Conservation (phyloP, 139 green algal genomes). For the Picochlorum sp. region DNA sequence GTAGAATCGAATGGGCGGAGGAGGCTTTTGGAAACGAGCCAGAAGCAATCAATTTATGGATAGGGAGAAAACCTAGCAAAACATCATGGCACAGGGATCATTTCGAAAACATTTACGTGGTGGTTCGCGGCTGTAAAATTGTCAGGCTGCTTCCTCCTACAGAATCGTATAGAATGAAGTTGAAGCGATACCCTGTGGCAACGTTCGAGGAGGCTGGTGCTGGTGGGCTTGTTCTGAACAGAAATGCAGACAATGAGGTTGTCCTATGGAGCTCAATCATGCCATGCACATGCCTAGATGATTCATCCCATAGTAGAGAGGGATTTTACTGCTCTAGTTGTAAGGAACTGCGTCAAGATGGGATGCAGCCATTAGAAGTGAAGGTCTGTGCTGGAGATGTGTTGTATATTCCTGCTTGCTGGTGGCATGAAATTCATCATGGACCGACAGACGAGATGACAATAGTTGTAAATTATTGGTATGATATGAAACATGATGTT, state of each 20-base stretch:
- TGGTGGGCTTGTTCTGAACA: neutral
- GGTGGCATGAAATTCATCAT: slow-evolving; percentile 54
- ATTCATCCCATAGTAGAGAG: too few relatives aligned
- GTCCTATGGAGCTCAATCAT: neutral
- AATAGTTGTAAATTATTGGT: slow-evolving; percentile 78
- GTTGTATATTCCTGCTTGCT: slow-evolving; percentile 65
- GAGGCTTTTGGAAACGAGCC: slow-evolving; percentile 32
- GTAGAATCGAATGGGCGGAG: slow-evolving; percentile 31
- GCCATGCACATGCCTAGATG: neutral
- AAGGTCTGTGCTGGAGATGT: slow-evolving; percentile 44
- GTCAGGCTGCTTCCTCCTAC: slow-evolving; percentile 71
- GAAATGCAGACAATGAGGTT: neutral
- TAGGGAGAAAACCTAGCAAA: slow-evolving; percentile 56
- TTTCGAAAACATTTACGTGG: slow-evolving; percentile 82
- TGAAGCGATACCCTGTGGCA: slow-evolving; percentile 16
- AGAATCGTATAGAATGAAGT: slow-evolving; percentile 52
- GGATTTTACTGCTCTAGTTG: neutral
- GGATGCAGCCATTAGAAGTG: slow-evolving; percentile 21
- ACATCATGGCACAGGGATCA: slow-evolving; percentile 83
- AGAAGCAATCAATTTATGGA: slow-evolving; percentile 68
- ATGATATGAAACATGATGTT: slow-evolving; percentile 65
- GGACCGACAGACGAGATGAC: slow-evolving; percentile 26
- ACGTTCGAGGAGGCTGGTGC: neutral
- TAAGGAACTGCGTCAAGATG: neutral
- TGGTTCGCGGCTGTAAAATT: slow-evolving; percentile 53